A percentile compares a stretch with the other conserved stretches of the same genome.
Conservation (phyloP, 177 flowering plant genomes). For the Tripterygium wilfordii region DNA sequence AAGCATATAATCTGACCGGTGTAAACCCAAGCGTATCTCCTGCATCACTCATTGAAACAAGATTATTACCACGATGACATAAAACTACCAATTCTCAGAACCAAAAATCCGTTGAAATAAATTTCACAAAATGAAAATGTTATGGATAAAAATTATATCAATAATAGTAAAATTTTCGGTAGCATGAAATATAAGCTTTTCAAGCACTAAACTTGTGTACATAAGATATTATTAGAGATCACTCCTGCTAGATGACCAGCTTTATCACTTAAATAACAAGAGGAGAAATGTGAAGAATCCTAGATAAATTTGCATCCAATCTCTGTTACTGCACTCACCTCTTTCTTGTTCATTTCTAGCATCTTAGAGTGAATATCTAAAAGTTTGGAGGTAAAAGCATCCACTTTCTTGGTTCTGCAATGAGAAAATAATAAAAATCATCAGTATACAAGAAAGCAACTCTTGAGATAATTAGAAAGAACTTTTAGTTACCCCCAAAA, state of each 20-base stretch:
- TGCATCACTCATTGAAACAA: constrained; percentile 16
- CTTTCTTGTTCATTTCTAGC: constrained; percentile 70
- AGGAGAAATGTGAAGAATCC: neutral
- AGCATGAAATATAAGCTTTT: too few species aligned
- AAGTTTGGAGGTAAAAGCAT: constrained; percentile 75
- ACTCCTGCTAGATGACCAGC: too few species aligned
- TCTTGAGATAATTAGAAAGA: too few species aligned
- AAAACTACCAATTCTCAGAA: neutral
- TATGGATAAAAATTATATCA: too few species aligned
- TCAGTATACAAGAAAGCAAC: neutral
- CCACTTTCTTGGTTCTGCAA: constrained; percentile 88
- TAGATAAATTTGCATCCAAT: too few species aligned
- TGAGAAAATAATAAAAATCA: neutral
- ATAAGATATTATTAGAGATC: too few species aligned
- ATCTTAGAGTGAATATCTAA: constrained; percentile 88
- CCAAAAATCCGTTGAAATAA: too few species aligned
- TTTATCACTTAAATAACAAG: neutral
- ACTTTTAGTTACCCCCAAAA: too few species aligned
- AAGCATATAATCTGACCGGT: constrained; percentile 99
- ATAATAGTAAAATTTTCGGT: too few species aligned
- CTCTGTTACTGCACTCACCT: constrained; percentile 36
- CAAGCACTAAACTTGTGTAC: too few species aligned
- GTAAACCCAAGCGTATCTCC: constrained; percentile 95
- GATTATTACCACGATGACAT: constrained; percentile 11
- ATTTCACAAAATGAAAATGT: too few species aligned